Conservation (phyloP, 2,329 filamentous ascomycete genomes). For the Pseudogymnoascus destructans region DNA sequence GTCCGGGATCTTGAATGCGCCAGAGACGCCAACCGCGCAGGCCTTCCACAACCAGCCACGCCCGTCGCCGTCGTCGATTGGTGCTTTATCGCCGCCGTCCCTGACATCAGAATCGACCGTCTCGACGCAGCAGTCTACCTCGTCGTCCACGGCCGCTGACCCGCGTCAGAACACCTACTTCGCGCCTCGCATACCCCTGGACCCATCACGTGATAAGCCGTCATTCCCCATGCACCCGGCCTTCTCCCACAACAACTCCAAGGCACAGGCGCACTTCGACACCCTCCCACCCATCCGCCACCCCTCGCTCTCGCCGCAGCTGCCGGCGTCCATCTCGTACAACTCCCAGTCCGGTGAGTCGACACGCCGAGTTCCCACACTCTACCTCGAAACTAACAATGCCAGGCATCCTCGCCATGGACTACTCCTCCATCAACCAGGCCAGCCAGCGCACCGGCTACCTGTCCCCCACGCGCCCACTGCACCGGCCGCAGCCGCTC, state of each 20-base stretch:
- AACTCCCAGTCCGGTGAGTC: not conserved
- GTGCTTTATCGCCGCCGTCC: constrained; percentile 19
- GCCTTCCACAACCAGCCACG: constrained; percentile 18
- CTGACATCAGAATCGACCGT: constrained; percentile 22
- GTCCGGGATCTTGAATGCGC: constrained; percentile 15
- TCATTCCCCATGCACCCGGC: constrained; percentile 19
- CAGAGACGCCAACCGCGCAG: constrained; percentile 10
- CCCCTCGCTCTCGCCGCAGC: constrained; percentile 22
- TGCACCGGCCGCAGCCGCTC: constrained; percentile 8
- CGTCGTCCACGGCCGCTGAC: constrained; percentile 19
- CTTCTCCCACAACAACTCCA: not conserved
- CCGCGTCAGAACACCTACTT: constrained; percentile 19
- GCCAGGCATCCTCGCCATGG: constrained; percentile 6
- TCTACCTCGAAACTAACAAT: not conserved
- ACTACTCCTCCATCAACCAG: constrained; percentile 16
- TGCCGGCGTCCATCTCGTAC: not conserved
- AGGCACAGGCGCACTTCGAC: constrained; percentile 15
- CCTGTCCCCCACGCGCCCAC: constrained; percentile 16
- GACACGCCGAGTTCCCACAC: not conserved
- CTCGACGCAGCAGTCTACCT: constrained; percentile 15
- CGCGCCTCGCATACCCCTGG: constrained; percentile 23
- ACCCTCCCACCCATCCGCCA: constrained; percentile 21
- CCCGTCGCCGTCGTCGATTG: constrained; percentile 17
- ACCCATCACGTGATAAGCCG: constrained; percentile 22
- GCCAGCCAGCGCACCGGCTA: constrained; percentile 18